Conservation (phyloP, 768 basidiomycete genomes). For the Paxillus rubicundulus region DNA sequence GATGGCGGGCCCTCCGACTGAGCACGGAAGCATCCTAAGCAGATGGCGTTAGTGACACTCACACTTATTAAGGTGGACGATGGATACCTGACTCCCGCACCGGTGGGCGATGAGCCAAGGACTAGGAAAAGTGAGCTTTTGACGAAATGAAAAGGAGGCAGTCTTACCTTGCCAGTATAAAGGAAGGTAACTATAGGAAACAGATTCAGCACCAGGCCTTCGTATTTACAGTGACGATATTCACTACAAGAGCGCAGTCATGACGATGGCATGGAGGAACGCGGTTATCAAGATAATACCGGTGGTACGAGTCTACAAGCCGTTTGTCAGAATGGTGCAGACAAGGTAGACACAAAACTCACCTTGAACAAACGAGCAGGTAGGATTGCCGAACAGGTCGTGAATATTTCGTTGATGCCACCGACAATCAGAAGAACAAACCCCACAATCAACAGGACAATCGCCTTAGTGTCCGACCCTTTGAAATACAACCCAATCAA, state of each 20-base stretch:
- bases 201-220: background rate
- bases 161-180: constrained; percentile 59
- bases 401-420: constrained; percentile 56
- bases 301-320: background rate
- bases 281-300: too few species aligned
- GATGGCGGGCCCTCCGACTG: too few species aligned
- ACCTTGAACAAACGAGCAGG: constrained; percentile 75
- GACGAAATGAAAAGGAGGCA: too few species aligned
- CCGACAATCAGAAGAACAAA: constrained; percentile 47
- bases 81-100: constrained; percentile 35
- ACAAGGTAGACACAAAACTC: constrained; percentile 1
- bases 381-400: constrained; percentile 64
- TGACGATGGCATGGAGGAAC: too few species aligned
- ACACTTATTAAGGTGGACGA: too few species aligned
- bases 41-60: too few species aligned
- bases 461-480: constrained; percentile 60
- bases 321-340: background rate
- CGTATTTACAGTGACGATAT: too few species aligned
- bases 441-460: constrained; percentile 57
- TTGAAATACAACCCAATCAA: background rate
- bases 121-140: too few species aligned
- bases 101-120: constrained; percentile 44
- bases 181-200: constrained; percentile 52
- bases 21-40: too few species aligned
- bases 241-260: too few species aligned